Evolutionary conservation across 345 rosid genomes (phyloP).

Genomic region (Aquilaria malaccensis): DNA sequence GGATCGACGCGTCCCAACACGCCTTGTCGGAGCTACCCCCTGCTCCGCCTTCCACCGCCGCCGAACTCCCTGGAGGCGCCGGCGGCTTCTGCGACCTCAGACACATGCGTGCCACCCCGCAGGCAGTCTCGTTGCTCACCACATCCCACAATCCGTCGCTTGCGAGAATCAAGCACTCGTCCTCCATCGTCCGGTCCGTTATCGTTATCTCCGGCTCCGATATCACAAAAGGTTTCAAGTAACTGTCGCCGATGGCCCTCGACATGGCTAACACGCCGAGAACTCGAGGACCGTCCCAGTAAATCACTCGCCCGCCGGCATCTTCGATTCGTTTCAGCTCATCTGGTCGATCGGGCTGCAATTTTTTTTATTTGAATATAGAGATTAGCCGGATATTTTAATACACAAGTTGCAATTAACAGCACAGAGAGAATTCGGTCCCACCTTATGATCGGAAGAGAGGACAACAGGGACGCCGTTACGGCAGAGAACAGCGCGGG

Average conservation of each 20-base stretch:
- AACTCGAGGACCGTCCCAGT: constrained; percentile 70
- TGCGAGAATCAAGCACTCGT: constrained; percentile 53
- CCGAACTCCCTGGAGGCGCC: constrained; percentile 11
- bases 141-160: constrained; percentile 75
- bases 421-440: neutral
- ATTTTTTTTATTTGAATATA: neutral
- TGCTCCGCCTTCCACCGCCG: constrained; percentile 1
- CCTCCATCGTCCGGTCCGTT: constrained; percentile 36
- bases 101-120: constrained; percentile 45
- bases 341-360: constrained; percentile 88
- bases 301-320: constrained; percentile 82
- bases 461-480: constrained; percentile 68
- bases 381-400: neutral
- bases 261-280: constrained; percentile 63
- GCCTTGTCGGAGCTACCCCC: constrained; percentile 41
- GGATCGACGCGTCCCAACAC: constrained; percentile 56
- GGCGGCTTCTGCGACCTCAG: constrained; percentile 13
- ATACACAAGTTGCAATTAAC: too few relatives aligned
- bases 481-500: constrained; percentile 83
- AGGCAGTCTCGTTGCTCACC: constrained; percentile 48
- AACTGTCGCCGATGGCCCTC: constrained; percentile 54
- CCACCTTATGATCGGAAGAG: constrained; percentile 76
- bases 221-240: constrained; percentile 51
- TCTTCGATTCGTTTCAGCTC: constrained; percentile 58
- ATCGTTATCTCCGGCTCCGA: constrained; percentile 52